Base-by-base conservation (phyloP, 805 yeast genomes). In the Scheffersomyces spartinae region DNA sequence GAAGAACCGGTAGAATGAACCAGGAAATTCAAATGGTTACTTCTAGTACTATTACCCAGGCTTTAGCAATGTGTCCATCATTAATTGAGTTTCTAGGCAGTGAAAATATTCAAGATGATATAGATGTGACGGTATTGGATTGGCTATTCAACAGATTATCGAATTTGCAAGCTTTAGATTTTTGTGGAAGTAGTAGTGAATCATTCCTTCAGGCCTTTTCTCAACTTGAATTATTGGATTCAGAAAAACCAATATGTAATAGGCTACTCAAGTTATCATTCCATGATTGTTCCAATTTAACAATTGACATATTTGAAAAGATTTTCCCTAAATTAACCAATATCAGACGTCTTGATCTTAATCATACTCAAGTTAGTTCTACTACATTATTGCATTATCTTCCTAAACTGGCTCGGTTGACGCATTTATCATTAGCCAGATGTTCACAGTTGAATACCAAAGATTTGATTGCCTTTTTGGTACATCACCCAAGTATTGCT, bases 11-110 rank as follows among this genome's bases (percentile, higher is more conserved):
- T 7, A 68, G 77, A 38, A 85, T 85, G 94, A 86, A 81, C 52
- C 76, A 71, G 49, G 93, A 81, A 50, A 85, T 85, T 39, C 93
- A 85, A 50, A 81, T 82, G 81, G 83, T 85, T 20, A 85, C 95
- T 1, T 62, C 76, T 20, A 55, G 58, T 15, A 85, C 95, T 3
- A 72, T 85, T 13, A 49, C 68, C 23, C 59, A 69, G 13, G 81
- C 83, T 30, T 57, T 85, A 15, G 43, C 51, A 26, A 48, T 70
- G 30, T 74, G 81, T 1, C 79, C 83, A 0, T 74, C 78, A 35
- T 52, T 86, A 26, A 53, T 69, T 7, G 95, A 85, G 46, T 83
- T 86, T 46, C 55, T 84, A 29, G 91, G 84, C 2, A 71, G 80
- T 35, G 96, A 85, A 45, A 78, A 80, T 38, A 79, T 85, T 31